Conservation (phyloP, 148 eudicot genomes). For the Rhododendron ferrugineum region DNA sequence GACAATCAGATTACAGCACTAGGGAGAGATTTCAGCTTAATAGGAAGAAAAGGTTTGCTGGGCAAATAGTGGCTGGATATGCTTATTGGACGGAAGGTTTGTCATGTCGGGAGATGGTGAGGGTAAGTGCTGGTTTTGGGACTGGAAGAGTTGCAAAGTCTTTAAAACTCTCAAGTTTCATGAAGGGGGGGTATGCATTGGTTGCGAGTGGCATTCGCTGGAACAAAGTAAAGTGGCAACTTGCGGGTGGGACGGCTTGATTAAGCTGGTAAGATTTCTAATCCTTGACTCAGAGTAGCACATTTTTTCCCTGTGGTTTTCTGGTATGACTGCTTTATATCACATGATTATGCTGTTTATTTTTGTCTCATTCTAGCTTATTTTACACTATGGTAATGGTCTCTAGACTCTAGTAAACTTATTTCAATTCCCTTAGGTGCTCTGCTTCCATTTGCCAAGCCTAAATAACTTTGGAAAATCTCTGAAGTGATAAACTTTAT, state of each 20-base stretch:
- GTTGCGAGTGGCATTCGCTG: slow-evolving; percentile 88
- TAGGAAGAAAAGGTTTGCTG: no score
- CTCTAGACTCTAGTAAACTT: neutral
- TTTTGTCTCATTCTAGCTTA: neutral
- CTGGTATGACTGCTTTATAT: no score
- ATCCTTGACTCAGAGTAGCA: neutral
- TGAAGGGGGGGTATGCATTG: slow-evolving; percentile 82
- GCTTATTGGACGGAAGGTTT: no score
- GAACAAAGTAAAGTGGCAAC: slow-evolving; percentile 95
- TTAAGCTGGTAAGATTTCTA: slow-evolving; percentile 65
- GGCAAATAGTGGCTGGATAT: no score
- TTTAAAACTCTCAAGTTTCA: slow-evolving; percentile 44
- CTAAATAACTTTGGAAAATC: neutral
- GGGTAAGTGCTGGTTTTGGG: no score
- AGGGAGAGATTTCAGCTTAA: no score
- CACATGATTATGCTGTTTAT: no score
- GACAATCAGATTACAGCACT: no score
- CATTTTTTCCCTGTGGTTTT: no score
- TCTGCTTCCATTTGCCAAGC: neutral
- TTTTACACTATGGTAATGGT: neutral
- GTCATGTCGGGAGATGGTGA: no score
- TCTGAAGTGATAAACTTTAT: neutral
- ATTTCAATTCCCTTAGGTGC: neutral
- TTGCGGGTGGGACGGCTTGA: slow-evolving; percentile 97
- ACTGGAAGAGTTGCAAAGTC: no score